Percentiles rank a stretch among this genome's conserved stretches.
phyloP scores from a whole-genome alignment of 129 eudicot species.

The Helichrysum umbraculigerum region DNA sequence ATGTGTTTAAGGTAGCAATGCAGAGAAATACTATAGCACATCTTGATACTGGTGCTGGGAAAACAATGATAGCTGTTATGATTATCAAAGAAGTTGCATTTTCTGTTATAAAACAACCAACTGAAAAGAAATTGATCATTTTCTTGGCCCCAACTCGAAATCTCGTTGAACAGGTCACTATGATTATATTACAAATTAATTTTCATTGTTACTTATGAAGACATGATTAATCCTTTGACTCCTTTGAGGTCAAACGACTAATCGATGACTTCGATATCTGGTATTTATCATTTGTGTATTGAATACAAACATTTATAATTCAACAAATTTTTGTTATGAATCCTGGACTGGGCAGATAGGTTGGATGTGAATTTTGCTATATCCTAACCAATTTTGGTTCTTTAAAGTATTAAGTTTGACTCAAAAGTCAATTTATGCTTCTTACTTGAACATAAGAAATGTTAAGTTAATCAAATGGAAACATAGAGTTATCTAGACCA shows the following conservation, averaged over 20 bases:
- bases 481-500: background rate
- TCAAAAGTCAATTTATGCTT: background rate
- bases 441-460: no score
- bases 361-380: background rate
- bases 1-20: slow-evolving; percentile 60
- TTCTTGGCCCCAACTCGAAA: slow-evolving; percentile 79
- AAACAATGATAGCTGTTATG: slow-evolving; percentile 61
- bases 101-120: slow-evolving; percentile 18
- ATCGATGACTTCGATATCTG: no score
- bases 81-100: slow-evolving; percentile 54
- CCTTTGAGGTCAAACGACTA: no score
- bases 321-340: background rate
- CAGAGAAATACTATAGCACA: slow-evolving; percentile 62
- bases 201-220: no score
- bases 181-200: no score
- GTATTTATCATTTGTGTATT: background rate
- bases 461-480: background rate
- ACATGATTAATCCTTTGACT: no score
- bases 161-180: slow-evolving; percentile 56
- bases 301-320: background rate
- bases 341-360: background rate
- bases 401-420: background rate
- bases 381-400: no score
- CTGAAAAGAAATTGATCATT: slow-evolving; percentile 46
- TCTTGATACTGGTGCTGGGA: slow-evolving; percentile 64